Percentiles rank a stretch among this genome's conserved stretches.
phyloP scores from a whole-genome alignment of 2,329 filamentous ascomycete species.

The Epichloe aotearoae region DNA sequence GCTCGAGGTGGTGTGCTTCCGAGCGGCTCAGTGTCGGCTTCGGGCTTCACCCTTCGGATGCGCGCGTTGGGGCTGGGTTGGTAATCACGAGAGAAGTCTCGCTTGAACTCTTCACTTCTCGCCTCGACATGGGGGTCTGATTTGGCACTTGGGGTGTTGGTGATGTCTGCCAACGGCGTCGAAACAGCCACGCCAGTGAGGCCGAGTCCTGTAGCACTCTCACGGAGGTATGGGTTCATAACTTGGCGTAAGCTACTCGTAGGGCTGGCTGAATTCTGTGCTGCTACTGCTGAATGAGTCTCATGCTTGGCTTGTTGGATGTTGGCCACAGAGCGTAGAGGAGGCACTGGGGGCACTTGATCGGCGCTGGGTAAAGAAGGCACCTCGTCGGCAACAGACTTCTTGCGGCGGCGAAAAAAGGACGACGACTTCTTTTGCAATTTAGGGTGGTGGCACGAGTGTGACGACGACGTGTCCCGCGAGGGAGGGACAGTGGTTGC shows the following conservation, averaged over 20 bases:
- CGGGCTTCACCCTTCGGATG: slow-evolving; percentile 49
- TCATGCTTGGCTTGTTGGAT: slow-evolving; percentile 17
- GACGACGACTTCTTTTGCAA: slow-evolving; percentile 87
- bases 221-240: slow-evolving; percentile 67
- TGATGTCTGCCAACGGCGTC: slow-evolving; percentile 13
- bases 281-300: slow-evolving; percentile 11
- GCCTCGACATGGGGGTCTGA: slow-evolving; percentile 16
- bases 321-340: slow-evolving; percentile 20
- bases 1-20: slow-evolving; percentile 21
- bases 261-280: slow-evolving; percentile 38
- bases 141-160: slow-evolving; percentile 9
- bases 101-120: slow-evolving; percentile 23
- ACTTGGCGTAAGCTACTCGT: slow-evolving; percentile 72
- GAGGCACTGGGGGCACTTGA: slow-evolving; percentile 27
- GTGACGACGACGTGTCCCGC: slow-evolving; percentile 29
- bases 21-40: slow-evolving; percentile 19
- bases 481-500: slow-evolving; percentile 34
- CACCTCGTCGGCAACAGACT: slow-evolving; percentile 62
- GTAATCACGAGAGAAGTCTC: slow-evolving; percentile 64
- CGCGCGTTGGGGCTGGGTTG: slow-evolving; percentile 58
- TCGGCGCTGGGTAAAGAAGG: slow-evolving; percentile 44
- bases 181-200: slow-evolving; percentile 9
- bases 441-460: slow-evolving; percentile 34
- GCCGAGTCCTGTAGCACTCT: slow-evolving; percentile 16
- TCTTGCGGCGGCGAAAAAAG: slow-evolving; percentile 94